phyloP scores from a whole-genome alignment of 2,329 filamentous ascomycete species.

The Coleophoma cylindrospora region DNA sequence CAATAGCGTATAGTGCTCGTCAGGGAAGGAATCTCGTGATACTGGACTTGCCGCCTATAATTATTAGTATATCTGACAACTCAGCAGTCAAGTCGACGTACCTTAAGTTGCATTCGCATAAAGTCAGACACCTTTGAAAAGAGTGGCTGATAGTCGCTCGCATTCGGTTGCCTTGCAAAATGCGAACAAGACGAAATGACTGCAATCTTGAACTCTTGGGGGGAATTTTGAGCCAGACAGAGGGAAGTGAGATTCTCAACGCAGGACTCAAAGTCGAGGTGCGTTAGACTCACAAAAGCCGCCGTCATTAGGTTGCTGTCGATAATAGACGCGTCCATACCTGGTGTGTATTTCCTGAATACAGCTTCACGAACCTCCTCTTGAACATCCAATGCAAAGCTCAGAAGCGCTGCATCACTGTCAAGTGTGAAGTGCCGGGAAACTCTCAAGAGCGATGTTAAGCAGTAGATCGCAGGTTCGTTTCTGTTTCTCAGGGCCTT shows the following conservation, averaged over 20 bases:
- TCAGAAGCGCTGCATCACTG: constrained; percentile 52
- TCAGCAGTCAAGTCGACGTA: constrained; percentile 26
- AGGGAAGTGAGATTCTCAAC: constrained; percentile 50
- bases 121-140: constrained; percentile 51
- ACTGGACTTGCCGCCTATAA: constrained; percentile 14
- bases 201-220: constrained; percentile 56
- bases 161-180: constrained; percentile 49
- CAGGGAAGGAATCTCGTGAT: constrained; percentile 20
- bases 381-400: constrained; percentile 65
- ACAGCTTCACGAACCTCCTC: constrained; percentile 63
- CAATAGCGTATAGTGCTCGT: constrained; percentile 33
- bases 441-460: constrained; percentile 56
- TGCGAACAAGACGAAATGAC: constrained; percentile 58
- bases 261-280: constrained; percentile 55
- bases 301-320: constrained; percentile 63
- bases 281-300: constrained; percentile 58
- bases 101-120: constrained; percentile 52
- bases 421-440: constrained; percentile 60
- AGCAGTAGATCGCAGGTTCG: constrained; percentile 61
- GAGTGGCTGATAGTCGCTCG: constrained; percentile 46
- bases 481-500: constrained; percentile 61
- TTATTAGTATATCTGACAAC: neutral
- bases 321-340: constrained; percentile 44
- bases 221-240: constrained; percentile 52
- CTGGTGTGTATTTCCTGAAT: constrained; percentile 47